These are phyloP conservation scores for Trametes polyzona DNA, from an alignment of 1,284 basidiomycete species.

Conservation along the genomic window DNA sequence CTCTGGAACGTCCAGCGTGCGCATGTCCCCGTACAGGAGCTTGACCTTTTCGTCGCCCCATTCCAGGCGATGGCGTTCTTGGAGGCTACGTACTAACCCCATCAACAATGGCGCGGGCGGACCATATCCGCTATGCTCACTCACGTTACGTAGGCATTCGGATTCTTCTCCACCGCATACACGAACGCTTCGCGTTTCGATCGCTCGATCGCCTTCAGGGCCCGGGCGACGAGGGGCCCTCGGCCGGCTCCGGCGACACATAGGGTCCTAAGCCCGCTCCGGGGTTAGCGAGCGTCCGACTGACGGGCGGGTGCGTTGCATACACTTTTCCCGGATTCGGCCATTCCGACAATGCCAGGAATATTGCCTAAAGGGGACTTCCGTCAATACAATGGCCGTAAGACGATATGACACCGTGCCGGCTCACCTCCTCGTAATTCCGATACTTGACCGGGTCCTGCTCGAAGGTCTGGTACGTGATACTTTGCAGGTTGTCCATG, in stretches of 20 bases:
- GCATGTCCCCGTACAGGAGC: slow-evolving; percentile 94
- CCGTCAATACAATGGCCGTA: not conserved
- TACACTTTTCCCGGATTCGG: slow-evolving; percentile 62
- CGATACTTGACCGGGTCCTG: slow-evolving; percentile 96
- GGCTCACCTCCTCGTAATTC: slow-evolving; percentile 88
- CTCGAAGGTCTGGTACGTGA: slow-evolving; percentile 98
- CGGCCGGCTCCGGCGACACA: slow-evolving; percentile 96
- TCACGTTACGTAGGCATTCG: slow-evolving; percentile 90
- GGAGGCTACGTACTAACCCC: slow-evolving; percentile 57
- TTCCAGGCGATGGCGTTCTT: slow-evolving; percentile 78
- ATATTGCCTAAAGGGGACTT: slow-evolving; percentile 65
- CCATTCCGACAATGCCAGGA: slow-evolving; percentile 78
- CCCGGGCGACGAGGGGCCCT: slow-evolving; percentile 91
- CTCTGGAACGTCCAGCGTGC: slow-evolving; percentile 79
- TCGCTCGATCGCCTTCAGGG: slow-evolving; percentile 78
- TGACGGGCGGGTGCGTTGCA: slow-evolving; percentile 26
- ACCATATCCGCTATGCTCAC: slow-evolving; percentile 31
- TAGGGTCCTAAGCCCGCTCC: slow-evolving; percentile 58
- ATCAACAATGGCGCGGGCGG: slow-evolving; percentile 18
- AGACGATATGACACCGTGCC: not conserved
- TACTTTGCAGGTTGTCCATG: slow-evolving; percentile 95
- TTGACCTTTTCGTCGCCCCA: slow-evolving; percentile 81
- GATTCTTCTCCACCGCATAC: slow-evolving; percentile 97
- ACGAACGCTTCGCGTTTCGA: slow-evolving; percentile 69
- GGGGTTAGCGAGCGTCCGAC: slow-evolving; percentile 9